Conservation (phyloP, 2,329 filamentous ascomycete species). For the Botrytis byssoidea region DNA sequence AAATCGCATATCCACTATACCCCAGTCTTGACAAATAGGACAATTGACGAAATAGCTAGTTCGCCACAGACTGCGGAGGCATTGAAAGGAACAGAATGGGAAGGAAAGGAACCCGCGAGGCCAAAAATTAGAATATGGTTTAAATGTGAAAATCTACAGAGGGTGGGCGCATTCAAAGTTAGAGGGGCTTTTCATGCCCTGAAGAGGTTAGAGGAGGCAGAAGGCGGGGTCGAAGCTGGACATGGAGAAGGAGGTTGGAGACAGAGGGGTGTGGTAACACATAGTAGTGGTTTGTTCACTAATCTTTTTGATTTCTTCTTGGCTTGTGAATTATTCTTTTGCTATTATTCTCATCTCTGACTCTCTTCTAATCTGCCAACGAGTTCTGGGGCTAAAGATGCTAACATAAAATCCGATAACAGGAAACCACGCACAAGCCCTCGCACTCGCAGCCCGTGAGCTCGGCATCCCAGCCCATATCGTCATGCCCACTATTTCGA, state of each 20-base stretch:
- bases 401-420: neutral
- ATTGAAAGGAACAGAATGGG: slow-evolving; percentile 56
- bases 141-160: slow-evolving; percentile 94
- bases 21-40: slow-evolving; percentile 76
- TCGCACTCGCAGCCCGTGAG: slow-evolving; percentile 77
- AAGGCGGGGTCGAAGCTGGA: slow-evolving; percentile 60
- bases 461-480: slow-evolving; percentile 78
- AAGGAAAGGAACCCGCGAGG: slow-evolving; percentile 54
- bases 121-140: slow-evolving; percentile 78
- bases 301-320: too few relatives aligned
- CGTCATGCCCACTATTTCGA: slow-evolving; percentile 86
- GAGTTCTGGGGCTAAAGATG: neutral
- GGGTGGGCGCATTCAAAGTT: slow-evolving; percentile 88
- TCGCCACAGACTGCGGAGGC: slow-evolving; percentile 58
- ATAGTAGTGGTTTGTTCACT: slow-evolving; percentile 69
- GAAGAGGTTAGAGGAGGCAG: slow-evolving; percentile 61
- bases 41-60: slow-evolving; percentile 72
- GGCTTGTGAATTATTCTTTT: neutral
- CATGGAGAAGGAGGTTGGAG: slow-evolving; percentile 59
- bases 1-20: slow-evolving; percentile 76
- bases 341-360: neutral
- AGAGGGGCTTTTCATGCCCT: slow-evolving; percentile 88
- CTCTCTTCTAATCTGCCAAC: neutral
- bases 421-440: slow-evolving; percentile 95
- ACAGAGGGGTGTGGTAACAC: slow-evolving; percentile 76